Evolutionary conservation across 352 stramenopile genomes (phyloP), one percentile per base, ranked within the genome.

Genomic region (Phytophthora citricola): DNA sequence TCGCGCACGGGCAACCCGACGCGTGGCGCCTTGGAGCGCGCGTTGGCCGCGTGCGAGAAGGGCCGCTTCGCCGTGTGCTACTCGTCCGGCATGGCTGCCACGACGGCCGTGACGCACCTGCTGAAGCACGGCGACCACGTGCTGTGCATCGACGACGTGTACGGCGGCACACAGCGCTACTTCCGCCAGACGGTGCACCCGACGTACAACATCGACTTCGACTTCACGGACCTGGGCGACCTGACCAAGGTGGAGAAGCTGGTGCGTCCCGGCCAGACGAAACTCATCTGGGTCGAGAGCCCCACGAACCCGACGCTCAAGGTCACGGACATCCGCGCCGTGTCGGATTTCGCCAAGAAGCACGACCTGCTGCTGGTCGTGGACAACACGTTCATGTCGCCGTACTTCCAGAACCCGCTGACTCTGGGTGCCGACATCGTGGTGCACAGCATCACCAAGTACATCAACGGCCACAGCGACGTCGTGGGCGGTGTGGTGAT

Each of bases 1-100:
- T 97, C 91, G 71, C 91, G 95, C 52, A 87, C 97, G 51, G 97
- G 90, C 69, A 99, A 99, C 78, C 97, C 96, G n/a, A 99, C 96
- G 22, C 97, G 83, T 39, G 88, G 96, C 51, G 87, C 98, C 9
- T 84, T 99, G 12, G 97, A 99, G 75, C 90, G 82, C 44, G 86
- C 92, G n/a, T 87, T 98, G 46, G 90, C 95, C 3, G 83, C 91
- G 7, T 89, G 98, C 58, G 95, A 99, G 76, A 91, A 97, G 63
- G 95, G 89, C 41, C 90, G 91, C 70, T 92, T 90, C 62, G 86
- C 91, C 1, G 84, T 98, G 17, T 90, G 92, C 48, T 95, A 95
- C 60, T 91, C 87, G 14, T 97, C 83, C 20, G 97, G 97, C 64
- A 98, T 97, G 73, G 85, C 87, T 15, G 96, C 97, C 20, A 86